These are phyloP conservation scores for Boechera stricta DNA, from an alignment of 345 rosid genomes.

Conservation along the genomic window DNA sequence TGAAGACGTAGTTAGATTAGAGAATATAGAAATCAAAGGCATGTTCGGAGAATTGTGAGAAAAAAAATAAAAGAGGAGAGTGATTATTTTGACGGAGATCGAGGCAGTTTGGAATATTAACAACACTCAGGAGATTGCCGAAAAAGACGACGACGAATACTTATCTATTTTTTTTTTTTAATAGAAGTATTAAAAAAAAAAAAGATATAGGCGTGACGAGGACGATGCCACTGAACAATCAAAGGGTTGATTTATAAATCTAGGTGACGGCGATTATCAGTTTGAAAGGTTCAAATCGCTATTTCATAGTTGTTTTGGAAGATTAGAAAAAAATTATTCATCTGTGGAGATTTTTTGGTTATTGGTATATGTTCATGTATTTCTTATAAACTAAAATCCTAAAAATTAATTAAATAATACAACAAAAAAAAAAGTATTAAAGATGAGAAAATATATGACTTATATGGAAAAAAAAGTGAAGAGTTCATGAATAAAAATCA, in stretches of 20 bases:
- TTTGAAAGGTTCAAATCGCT: slow-evolving; percentile 31
- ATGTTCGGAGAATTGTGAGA: slow-evolving; percentile 29
- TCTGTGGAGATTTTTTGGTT: neutral
- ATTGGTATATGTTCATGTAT: neutral
- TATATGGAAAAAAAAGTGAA: too few relatives aligned
- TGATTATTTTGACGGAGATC: slow-evolving; percentile 30
- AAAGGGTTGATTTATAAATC: neutral
- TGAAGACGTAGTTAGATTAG: neutral
- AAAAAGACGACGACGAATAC: slow-evolving; percentile 10
- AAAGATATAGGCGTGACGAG: slow-evolving; percentile 14
- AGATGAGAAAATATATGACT: too few relatives aligned
- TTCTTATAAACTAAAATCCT: neutral
- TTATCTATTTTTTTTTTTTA: too few relatives aligned
- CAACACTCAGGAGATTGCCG: slow-evolving; percentile 26
- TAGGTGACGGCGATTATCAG: slow-evolving; percentile 31
- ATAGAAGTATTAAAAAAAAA: neutral
- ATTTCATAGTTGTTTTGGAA: neutral
- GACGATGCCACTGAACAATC: slow-evolving; percentile 27
- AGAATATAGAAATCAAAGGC: slow-evolving; percentile 14
- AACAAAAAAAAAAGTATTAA: too few relatives aligned
- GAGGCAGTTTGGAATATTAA: neutral
- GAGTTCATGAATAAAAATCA: too few relatives aligned
- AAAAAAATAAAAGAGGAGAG: neutral
- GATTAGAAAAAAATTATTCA: neutral
- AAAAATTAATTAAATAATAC: too few relatives aligned